These are phyloP conservation scores for Wickerhamiella azymoides DNA, from an alignment of 805 yeast species.

Conservation along the genomic window DNA sequence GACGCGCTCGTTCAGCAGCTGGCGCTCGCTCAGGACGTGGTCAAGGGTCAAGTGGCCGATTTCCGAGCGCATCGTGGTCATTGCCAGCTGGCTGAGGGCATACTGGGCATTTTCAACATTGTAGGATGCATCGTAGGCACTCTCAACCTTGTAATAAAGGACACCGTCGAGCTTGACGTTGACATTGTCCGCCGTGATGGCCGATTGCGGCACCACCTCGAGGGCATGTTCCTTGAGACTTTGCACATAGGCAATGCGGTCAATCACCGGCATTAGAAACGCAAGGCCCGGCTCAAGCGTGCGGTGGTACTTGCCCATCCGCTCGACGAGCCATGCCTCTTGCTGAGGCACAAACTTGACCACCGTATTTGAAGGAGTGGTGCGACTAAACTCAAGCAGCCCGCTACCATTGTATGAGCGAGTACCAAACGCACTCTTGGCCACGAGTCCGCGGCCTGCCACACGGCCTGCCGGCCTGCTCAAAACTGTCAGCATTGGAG, in stretches of 20 bases:
- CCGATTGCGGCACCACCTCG: conserved; percentile 71
- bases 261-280: conserved; percentile 55
- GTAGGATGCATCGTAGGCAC: conserved; percentile 73
- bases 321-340: conserved; percentile 79
- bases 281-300: conserved; percentile 68
- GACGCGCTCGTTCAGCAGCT: conserved; percentile 54
- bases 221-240: conserved; percentile 73
- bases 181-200: conserved; percentile 77
- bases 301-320: conserved; percentile 73
- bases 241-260: conserved; percentile 68
- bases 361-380: conserved; percentile 54
- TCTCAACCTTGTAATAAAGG: conserved; percentile 59
- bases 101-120: conserved; percentile 82
- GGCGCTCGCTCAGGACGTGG: conserved; percentile 65
- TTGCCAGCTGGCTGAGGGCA: conserved; percentile 75
- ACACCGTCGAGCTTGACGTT: conserved; percentile 77
- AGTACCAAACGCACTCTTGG: too few relatives aligned
- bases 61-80: conserved; percentile 82
- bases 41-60: conserved; percentile 74
- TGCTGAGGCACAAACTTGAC: conserved; percentile 78
- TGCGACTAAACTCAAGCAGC: conserved; percentile 1
- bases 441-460: too few relatives aligned
- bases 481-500: neutral
- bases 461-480: neutral
- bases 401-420: conserved; percentile 2